Evolutionary conservation across 2,329 filamentous ascomycete species (phyloP), one percentile per base, ranked within the genome.

Genomic region (Aspergillus sp.): DNA sequence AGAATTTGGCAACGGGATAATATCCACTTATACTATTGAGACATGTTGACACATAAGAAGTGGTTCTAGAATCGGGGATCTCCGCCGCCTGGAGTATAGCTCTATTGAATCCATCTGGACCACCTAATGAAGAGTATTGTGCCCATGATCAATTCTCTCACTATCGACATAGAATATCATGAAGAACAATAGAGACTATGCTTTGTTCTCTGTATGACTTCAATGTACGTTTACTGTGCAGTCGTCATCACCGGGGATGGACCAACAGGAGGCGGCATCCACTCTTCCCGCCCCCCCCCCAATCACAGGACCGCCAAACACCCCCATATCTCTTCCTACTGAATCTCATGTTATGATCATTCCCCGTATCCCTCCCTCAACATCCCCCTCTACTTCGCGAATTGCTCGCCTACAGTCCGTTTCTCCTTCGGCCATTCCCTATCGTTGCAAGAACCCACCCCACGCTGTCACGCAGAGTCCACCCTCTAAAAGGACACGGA

Each of bases 401-500:
- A 45, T 43, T 30, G 30, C 47, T 22, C 38, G 11, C 40, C 24
- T 36, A 40, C n/a, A 30, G 49, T 24, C 13, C 11, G 19, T 33
- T 30, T 8, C 26, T 30, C 7, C 26, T 30, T 7, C 26, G 8
- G 9, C 9, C 3, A 30, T 8, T 8, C 26, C 26, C 26, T 8
- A 10, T 30, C 8, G 26, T 30, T 11, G 26, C 26, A 8, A 30
- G 16, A 38, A 38, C 16, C 20, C 30, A 40, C 46, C 51, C 30
- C 38, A 16, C 45, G 14, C n/a, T n/a, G 22, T 52, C n/a, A n/a
- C 42, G 9, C 24, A 32, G 13, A 33, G 24, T 16, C 35, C 44
- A 22, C 8, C 52, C 47, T 17, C 45, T 19, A 19, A 52, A 57
- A 60, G 59, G 55, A 60, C 55, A 58, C 56, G 58, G 57, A 61